Conservation (phyloP, 352 stramenopile genomes). For the Pythium chondricola region DNA sequence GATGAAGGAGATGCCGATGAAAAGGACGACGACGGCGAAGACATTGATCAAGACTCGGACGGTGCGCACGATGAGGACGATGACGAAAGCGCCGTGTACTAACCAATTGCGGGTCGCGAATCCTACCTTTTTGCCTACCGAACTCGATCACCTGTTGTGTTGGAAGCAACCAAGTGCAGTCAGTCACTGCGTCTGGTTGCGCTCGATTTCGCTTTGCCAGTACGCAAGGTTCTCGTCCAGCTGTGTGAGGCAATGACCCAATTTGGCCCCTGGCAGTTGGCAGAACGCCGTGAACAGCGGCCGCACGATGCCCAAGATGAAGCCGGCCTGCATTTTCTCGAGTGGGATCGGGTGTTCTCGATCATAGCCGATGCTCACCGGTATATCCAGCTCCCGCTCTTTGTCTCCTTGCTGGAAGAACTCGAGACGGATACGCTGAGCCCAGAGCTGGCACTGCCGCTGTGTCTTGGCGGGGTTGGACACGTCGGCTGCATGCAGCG, state of each 20-base stretch:
- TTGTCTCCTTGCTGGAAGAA: slow-evolving; percentile 95
- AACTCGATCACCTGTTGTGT: too few species aligned
- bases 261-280: slow-evolving; percentile 38
- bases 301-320: slow-evolving; percentile 91
- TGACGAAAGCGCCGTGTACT: slow-evolving; percentile 3
- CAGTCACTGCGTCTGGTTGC: background rate
- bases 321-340: slow-evolving; percentile 89
- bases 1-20: slow-evolving; percentile 3
- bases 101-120: too few species aligned
- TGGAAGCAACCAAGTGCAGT: background rate
- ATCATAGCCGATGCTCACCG: slow-evolving; percentile 88
- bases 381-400: slow-evolving; percentile 82
- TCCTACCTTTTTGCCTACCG: too few species aligned
- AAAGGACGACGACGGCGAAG: slow-evolving; percentile 9
- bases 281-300: slow-evolving; percentile 65
- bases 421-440: slow-evolving; percentile 87
- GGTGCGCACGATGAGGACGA: slow-evolving; percentile 8
- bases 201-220: slow-evolving; percentile 65
- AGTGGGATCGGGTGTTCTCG: slow-evolving; percentile 79
- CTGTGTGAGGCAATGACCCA: slow-evolving; percentile 58
- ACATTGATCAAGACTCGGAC: too few species aligned
- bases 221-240: slow-evolving; percentile 59
- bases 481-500: slow-evolving; percentile 89
- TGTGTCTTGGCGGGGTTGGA: slow-evolving; percentile 89
- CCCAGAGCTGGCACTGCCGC: slow-evolving; percentile 77